Conservation (phyloP, 1,284 basidiomycete species). For the Inonotus hispidus region DNA sequence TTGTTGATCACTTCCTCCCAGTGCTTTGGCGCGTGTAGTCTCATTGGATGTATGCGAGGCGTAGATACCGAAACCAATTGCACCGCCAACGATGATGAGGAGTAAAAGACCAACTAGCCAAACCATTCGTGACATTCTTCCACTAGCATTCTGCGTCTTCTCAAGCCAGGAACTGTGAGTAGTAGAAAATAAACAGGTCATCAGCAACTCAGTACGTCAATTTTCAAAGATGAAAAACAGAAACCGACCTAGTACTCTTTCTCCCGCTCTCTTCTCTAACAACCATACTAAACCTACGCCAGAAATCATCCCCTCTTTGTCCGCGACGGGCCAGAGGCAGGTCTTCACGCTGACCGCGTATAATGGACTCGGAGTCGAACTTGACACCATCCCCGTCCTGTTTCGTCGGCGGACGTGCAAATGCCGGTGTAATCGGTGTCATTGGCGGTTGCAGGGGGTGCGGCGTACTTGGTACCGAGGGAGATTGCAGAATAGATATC, state of each 20-base stretch:
- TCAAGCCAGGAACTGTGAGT: slow-evolving; percentile 54
- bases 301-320: slow-evolving; percentile 75
- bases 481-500: slow-evolving; percentile 23
- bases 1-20: slow-evolving; percentile 65
- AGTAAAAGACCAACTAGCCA: slow-evolving; percentile 61
- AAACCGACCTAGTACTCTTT: slow-evolving; percentile 47
- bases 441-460: slow-evolving; percentile 71
- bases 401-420: slow-evolving; percentile 52
- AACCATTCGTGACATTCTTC: slow-evolving; percentile 56
- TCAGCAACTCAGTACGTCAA: background rate
- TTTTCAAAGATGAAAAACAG: background rate
- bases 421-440: slow-evolving; percentile 72
- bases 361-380: slow-evolving; percentile 50
- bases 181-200: slow-evolving; percentile 12
- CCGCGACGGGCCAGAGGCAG: slow-evolving; percentile 58
- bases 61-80: slow-evolving; percentile 55
- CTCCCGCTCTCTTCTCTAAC: slow-evolving; percentile 56
- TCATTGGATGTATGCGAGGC: slow-evolving; percentile 41
- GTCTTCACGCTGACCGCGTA: slow-evolving; percentile 65
- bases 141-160: slow-evolving; percentile 50
- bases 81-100: slow-evolving; percentile 49
- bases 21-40: slow-evolving; percentile 48
- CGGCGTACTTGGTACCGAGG: slow-evolving; percentile 41
- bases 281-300: slow-evolving; percentile 79
- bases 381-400: slow-evolving; percentile 36